Conservation (phyloP, 345 rosid genomes). For the Excoecaria agallocha region DNA sequence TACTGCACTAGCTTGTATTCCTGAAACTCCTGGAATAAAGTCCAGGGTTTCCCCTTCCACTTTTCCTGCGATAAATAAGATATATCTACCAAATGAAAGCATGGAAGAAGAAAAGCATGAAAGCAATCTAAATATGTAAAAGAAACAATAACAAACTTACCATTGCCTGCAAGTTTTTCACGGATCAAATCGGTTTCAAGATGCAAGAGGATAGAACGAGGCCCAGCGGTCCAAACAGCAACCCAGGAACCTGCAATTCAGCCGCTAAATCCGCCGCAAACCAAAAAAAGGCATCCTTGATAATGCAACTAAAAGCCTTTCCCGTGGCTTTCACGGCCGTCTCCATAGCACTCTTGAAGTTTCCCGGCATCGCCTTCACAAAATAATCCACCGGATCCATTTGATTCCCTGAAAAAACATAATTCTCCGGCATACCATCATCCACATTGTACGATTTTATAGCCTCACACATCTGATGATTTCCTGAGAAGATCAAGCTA, state of each 20-base stretch:
- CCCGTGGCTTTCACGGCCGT: slow-evolving; percentile 31
- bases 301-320: slow-evolving; percentile 28
- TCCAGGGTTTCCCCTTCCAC: slow-evolving; percentile 29
- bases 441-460: slow-evolving; percentile 30
- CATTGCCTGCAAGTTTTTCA: slow-evolving; percentile 10
- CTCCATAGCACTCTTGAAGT: slow-evolving; percentile 28
- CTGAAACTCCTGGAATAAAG: slow-evolving; percentile 39
- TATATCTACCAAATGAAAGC: neutral
- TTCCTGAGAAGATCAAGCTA: slow-evolving; percentile 9
- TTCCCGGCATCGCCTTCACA: slow-evolving; percentile 35
- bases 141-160: neutral
- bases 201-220: slow-evolving; percentile 42
- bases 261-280: slow-evolving; percentile 47
- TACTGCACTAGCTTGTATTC: slow-evolving; percentile 29
- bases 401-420: slow-evolving; percentile 23
- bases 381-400: slow-evolving; percentile 38
- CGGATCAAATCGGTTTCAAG: slow-evolving; percentile 36
- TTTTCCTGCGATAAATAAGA: slow-evolving; percentile 16
- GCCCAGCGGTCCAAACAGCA: slow-evolving; percentile 47
- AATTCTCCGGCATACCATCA: slow-evolving; percentile 40
- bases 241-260: slow-evolving; percentile 51
- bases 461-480: neutral
- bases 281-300: slow-evolving; percentile 55
- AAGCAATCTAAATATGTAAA: neutral
- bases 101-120: neutral